A percentile compares a stretch with the other conserved stretches of the same genome.
phyloP scores from a whole-genome alignment of 1,284 basidiomycete genomes.

The Phenoliferia sp. region DNA sequence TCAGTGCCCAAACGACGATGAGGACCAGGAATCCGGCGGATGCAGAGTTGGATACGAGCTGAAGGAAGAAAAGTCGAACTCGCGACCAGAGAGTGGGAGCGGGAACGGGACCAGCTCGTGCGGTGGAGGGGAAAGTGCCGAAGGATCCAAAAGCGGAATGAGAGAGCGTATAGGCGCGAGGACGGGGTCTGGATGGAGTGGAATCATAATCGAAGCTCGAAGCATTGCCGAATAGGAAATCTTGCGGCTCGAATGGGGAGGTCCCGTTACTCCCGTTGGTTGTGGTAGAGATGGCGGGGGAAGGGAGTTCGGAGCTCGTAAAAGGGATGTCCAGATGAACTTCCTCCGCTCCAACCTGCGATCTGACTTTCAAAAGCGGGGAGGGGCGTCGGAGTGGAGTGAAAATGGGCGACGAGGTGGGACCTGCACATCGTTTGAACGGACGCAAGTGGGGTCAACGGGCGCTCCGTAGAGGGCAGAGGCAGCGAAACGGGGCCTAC shows the following conservation, averaged over 20 bases:
- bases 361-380: not conserved
- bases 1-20: conserved; percentile 45
- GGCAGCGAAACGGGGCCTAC: conserved; percentile 4
- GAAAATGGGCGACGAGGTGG: not conserved
- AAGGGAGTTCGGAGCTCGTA: conserved; percentile 16
- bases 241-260: conserved; percentile 2
- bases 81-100: conserved; percentile 34
- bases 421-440: no score
- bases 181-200: conserved; percentile 31
- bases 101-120: conserved; percentile 34
- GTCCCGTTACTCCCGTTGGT: no score
- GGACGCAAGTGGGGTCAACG: not conserved
- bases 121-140: conserved; percentile 37
- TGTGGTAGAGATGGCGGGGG: conserved; percentile 25
- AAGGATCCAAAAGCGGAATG: conserved; percentile 35
- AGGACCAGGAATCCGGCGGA: conserved; percentile 51
- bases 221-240: not conserved
- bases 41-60: conserved; percentile 48
- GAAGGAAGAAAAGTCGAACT: conserved; percentile 47
- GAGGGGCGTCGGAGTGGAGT: not conserved
- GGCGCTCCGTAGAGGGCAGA: not conserved
- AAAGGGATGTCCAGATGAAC: conserved; percentile 27
- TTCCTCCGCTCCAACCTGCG: conserved; percentile 12
- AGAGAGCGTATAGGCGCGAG: conserved; percentile 30
- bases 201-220: conserved; percentile 27